Evolutionary conservation across 148 eudicot genomes (phyloP).

Genomic region (Polygonum maritimum): DNA sequence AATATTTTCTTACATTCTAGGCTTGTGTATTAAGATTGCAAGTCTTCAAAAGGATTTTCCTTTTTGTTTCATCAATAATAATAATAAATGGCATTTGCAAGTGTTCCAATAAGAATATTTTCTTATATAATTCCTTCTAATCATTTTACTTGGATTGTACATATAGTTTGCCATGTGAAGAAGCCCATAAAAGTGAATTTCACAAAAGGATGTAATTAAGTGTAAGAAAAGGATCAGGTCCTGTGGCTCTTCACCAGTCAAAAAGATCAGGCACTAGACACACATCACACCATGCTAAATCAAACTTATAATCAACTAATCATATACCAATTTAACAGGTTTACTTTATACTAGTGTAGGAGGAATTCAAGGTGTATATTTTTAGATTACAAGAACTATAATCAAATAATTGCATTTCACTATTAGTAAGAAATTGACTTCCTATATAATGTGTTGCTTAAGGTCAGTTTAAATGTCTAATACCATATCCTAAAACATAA

Average conservation of each 20-base stretch:
- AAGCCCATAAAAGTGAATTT: neutral
- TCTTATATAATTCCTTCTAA: neutral
- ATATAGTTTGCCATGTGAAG: neutral
- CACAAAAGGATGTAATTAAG: neutral
- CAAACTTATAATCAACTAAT: neutral
- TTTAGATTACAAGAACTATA: neutral
- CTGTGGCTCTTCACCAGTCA: conserved; percentile 1
- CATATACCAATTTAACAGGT: neutral
- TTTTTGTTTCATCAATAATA: neutral
- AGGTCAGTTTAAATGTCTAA: neutral
- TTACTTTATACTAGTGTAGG: neutral
- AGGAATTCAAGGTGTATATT: neutral
- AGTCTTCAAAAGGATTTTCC: neutral
- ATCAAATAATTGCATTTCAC: neutral
- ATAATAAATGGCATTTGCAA: neutral
- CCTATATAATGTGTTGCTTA: neutral
- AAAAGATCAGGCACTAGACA: neutral
- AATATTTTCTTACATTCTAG: neutral
- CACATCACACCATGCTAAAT: neutral
- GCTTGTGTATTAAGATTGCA: neutral
- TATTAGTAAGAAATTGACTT: neutral
- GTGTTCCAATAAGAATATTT: no score
- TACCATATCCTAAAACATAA: neutral
- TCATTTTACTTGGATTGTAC: neutral
- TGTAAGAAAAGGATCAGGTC: neutral